Percentiles rank a stretch among this genome's conserved stretches.
Conservation (phyloP, 768 basidiomycete genomes). For the Leucogyrophana mollusca region DNA sequence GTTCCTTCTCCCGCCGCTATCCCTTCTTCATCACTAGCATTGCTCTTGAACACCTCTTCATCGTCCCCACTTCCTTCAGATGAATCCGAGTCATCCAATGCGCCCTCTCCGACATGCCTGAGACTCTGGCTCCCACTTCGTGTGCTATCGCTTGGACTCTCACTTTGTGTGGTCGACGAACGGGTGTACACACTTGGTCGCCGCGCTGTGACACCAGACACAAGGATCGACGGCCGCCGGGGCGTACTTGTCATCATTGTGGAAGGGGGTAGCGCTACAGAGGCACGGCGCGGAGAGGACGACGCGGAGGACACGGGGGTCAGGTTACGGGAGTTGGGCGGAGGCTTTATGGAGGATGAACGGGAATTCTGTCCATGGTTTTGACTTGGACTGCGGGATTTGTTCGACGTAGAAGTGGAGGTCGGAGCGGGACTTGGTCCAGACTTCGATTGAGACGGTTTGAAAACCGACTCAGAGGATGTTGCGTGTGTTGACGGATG, state of each 20-base stretch:
- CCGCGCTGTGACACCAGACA: conserved; percentile 32
- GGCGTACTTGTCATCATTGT: conserved; percentile 41
- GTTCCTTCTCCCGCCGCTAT: too few relatives aligned
- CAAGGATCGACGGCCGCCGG: conserved; percentile 39
- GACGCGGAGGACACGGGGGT: conserved; percentile 60
- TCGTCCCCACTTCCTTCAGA: conserved; percentile 32
- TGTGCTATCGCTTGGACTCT: conserved; percentile 30
- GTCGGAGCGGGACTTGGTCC: conserved; percentile 15
- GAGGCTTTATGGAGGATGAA: conserved; percentile 20
- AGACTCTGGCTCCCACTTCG: conserved; percentile 41
- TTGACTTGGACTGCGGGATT: conserved; percentile 12
- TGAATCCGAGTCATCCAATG: conserved; percentile 73
- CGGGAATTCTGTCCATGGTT: background rate
- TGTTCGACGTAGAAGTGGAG: conserved; percentile 28
- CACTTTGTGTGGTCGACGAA: conserved; percentile 39
- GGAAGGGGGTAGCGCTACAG: conserved; percentile 28
- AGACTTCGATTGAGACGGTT: conserved; percentile 4
- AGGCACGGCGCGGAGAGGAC: conserved; percentile 51
- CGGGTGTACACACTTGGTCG: conserved; percentile 42
- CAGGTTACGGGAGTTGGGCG: conserved; percentile 42
- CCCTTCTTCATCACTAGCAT: conserved; percentile 8
- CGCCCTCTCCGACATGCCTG: conserved; percentile 73
- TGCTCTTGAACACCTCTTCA: conserved; percentile 3
- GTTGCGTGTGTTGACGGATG: too few relatives aligned
- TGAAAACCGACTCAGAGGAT: conserved; percentile 18